A percentile compares a stretch with the other conserved stretches of the same genome.
Conservation (phyloP, 2,329 filamentous ascomycete species). For the Cercospora sp. region DNA sequence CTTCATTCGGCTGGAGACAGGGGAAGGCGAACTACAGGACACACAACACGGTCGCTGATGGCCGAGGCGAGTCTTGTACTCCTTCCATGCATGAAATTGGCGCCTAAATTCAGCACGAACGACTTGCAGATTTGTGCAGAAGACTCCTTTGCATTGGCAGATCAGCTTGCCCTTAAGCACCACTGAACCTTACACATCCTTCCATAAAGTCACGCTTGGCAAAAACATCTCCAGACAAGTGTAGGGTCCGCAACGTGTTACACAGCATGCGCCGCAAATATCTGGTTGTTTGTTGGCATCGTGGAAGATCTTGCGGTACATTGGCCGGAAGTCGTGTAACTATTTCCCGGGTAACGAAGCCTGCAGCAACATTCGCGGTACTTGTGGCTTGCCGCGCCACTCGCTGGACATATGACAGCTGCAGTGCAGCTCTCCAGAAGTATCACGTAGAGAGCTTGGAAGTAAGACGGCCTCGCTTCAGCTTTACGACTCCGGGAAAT, state of each 20-base stretch:
- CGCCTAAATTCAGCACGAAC: neutral
- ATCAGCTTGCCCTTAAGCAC: slow-evolving; percentile 1
- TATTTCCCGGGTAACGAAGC: neutral
- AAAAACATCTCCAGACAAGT: neutral
- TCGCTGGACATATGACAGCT: neutral
- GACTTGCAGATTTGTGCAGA: neutral
- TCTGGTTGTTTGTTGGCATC: neutral
- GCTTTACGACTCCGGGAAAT: neutral
- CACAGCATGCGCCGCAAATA: neutral
- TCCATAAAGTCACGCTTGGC: neutral
- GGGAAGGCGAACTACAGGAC: neutral
- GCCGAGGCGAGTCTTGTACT: neutral
- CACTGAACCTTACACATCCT: neutral
- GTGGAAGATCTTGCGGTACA: neutral
- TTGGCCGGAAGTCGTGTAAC: neutral
- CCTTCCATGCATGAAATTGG: neutral
- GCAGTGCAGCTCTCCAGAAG: neutral
- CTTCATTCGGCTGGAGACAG: neutral
- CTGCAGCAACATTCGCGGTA: neutral
- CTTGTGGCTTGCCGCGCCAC: neutral
- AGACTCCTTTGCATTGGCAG: neutral
- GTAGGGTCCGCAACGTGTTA: neutral
- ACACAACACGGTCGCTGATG: neutral
- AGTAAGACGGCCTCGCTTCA: neutral
- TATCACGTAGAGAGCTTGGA: neutral